phyloP scores from a whole-genome alignment of 441 rosid genomes.

The Mallotus japonicus region DNA sequence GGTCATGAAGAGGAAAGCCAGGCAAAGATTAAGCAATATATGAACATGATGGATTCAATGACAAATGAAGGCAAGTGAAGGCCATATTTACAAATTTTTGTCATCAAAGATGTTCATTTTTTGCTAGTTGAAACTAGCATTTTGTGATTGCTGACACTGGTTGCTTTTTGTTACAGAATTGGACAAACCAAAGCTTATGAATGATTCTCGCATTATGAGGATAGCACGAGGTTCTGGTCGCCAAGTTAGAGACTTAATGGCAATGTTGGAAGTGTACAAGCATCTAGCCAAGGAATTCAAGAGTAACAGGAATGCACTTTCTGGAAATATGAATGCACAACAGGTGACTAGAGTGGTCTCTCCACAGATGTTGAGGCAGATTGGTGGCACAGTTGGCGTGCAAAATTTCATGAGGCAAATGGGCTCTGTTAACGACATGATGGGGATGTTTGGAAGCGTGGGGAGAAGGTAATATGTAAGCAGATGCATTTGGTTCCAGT shows the following conservation, averaged over 20 bases:
- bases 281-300: conserved; percentile 57
- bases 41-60: conserved; percentile 97
- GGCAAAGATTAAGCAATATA: conserved; percentile 88
- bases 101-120: too few species aligned
- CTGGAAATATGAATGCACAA: conserved; percentile 67
- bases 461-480: conserved; percentile 39
- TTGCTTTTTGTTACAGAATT: conserved; percentile 45
- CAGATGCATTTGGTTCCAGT: not conserved
- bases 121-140: too few species aligned
- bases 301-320: conserved; percentile 59
- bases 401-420: conserved; percentile 87
- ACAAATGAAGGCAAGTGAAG: too few species aligned
- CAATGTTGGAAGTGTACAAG: conserved; percentile 30
- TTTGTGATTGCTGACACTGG: too few species aligned
- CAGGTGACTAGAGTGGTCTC: conserved; percentile 87
- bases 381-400: conserved; percentile 86
- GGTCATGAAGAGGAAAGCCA: conserved; percentile 96
- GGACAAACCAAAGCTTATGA: conserved; percentile 81
- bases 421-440: conserved; percentile 69
- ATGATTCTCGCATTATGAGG: conserved; percentile 59
- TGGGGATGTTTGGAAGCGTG: conserved; percentile 34
- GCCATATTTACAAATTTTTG: too few species aligned
- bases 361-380: conserved; percentile 81
- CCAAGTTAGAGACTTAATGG: conserved; percentile 68
- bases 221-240: conserved; percentile 80